Conservation (phyloP, 768 basidiomycete genomes). For the Kwoniella dendrophila region DNA sequence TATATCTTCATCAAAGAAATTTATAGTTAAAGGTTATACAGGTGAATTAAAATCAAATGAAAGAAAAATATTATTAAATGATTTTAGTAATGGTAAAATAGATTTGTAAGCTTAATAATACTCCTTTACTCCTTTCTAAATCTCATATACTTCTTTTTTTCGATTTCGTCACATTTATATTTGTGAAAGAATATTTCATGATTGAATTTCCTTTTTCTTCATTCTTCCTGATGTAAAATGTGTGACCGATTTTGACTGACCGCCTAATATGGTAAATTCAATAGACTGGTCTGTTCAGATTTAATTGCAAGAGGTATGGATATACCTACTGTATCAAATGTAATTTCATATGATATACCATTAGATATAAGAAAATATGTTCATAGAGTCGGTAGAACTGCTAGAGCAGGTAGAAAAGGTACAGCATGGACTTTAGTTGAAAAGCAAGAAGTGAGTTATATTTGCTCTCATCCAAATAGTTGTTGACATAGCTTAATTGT, state of each 20-base stretch:
- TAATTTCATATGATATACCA: constrained; percentile 92
- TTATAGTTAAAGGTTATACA: constrained; percentile 73
- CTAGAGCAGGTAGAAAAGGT: constrained; percentile 83
- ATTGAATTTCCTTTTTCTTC: neutral
- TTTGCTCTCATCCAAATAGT: no score
- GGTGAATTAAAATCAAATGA: constrained; percentile 76
- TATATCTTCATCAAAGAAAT: constrained; percentile 28
- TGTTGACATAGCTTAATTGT: constrained; percentile 24
- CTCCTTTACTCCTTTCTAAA: neutral
- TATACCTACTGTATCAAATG: constrained; percentile 86
- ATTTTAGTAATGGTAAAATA: constrained; percentile 77
- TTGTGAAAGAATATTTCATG: no score
- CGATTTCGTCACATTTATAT: no score
- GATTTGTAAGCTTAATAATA: constrained; percentile 66
- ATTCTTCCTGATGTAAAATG: no score
- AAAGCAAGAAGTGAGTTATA: constrained; percentile 68
- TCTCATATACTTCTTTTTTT: neutral
- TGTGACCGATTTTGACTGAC: neutral
- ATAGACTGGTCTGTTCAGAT: constrained; percentile 92
- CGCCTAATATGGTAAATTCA: neutral
- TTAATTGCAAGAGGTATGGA: constrained; percentile 94
- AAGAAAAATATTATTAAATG: constrained; percentile 73
- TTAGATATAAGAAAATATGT: constrained; percentile 99
- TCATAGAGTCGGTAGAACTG: constrained; percentile 94
- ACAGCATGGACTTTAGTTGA: constrained; percentile 95